Base-by-base conservation (phyloP, 805 yeast species). In the Barnettozyma botsteinii region DNA sequence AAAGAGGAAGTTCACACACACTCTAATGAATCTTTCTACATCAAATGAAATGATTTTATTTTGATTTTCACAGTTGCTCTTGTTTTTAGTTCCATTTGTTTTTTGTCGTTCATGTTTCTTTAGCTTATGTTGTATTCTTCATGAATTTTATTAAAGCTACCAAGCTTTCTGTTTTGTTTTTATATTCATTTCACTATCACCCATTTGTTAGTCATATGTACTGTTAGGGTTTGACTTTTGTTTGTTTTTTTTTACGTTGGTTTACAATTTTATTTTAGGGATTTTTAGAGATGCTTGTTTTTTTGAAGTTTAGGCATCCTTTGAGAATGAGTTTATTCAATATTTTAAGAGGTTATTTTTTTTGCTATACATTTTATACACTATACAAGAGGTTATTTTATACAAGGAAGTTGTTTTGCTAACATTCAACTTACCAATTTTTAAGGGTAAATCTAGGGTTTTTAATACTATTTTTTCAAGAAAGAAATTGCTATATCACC, bases 351-450 rank as follows among this genome's bases (percentile, higher is more conserved):
- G 20, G 31, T 28, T 28, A 9, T 17, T 31, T 31, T 20, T 20
- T 31, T 31, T 31, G 33, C 33, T 31, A 20, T n/a, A 31, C 24
- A 31, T 31, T 31, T n/a, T 31, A 31, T 31, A 31, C 10, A 31
- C 23, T 31, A 31, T 31, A 31, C 33, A 31, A 31, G 15, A 12
- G 17, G 24, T 13, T 31, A 31, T 20, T 11, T 20, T 31, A 31
- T 20, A 31, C 33, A 31, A 19, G 17, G 15, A 10, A 20, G 9
- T 10, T 22, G 24, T 22, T 22, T 14, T 27, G 14, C 11, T 31
- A 7, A 10, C 8, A 7, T 13, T 18, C n/a, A 19, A 31, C 14
- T 13, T 27, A 10, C 15, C 5, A 8, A 5, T 28, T 28, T 17
- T 17, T n/a, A 7, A 19, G 33, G 23, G 20, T 31, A 11, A 11